These are phyloP conservation scores for Tolypocladium sp. DNA, from an alignment of 2,329 filamentous ascomycete species.

Conservation along the genomic window DNA sequence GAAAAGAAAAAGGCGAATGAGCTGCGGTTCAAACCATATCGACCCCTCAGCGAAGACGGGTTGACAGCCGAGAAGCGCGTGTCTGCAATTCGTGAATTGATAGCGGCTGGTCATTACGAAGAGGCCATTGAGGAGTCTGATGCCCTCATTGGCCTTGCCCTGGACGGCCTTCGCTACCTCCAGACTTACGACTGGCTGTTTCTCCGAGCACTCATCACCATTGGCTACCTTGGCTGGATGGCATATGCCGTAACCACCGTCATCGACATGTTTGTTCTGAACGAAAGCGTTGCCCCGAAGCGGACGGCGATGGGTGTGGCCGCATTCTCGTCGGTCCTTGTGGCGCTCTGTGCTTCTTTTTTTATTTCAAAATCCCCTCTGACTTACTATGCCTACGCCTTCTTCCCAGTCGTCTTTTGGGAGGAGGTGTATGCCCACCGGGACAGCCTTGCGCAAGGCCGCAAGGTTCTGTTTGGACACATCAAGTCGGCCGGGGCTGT, in stretches of 20 bases:
- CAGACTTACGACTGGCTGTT: slow-evolving; percentile 99
- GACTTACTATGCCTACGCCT: slow-evolving; percentile 83
- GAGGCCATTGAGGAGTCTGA: slow-evolving; percentile 73
- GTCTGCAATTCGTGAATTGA: slow-evolving; percentile 56
- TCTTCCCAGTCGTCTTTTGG: slow-evolving; percentile 95
- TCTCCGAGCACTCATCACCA: slow-evolving; percentile 75
- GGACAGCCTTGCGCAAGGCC: slow-evolving; percentile 57
- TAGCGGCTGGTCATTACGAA: slow-evolving; percentile 57
- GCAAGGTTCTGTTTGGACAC: slow-evolving; percentile 59
- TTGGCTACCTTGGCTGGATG: slow-evolving; percentile 93
- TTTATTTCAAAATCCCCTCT: slow-evolving; percentile 68
- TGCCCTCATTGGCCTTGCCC: slow-evolving; percentile 63
- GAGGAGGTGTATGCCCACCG: slow-evolving; percentile 83
- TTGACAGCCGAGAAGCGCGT: slow-evolving; percentile 59
- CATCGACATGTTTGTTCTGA: slow-evolving; percentile 77
- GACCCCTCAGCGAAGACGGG: slow-evolving; percentile 54
- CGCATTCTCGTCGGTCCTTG: slow-evolving; percentile 68
- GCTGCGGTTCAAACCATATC: slow-evolving; percentile 69
- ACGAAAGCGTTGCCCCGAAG: slow-evolving; percentile 55
- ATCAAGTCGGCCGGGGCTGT: slow-evolving; percentile 50
- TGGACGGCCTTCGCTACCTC: slow-evolving; percentile 82
- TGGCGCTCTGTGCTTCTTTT: slow-evolving; percentile 69
- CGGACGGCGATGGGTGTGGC: slow-evolving; percentile 50
- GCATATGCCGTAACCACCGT: slow-evolving; percentile 85
- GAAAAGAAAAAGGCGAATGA: slow-evolving; percentile 67